These are phyloP conservation scores for Xylariomycetidae sp. DNA, from an alignment of 2,329 filamentous ascomycete genomes.

Conservation along the genomic window DNA sequence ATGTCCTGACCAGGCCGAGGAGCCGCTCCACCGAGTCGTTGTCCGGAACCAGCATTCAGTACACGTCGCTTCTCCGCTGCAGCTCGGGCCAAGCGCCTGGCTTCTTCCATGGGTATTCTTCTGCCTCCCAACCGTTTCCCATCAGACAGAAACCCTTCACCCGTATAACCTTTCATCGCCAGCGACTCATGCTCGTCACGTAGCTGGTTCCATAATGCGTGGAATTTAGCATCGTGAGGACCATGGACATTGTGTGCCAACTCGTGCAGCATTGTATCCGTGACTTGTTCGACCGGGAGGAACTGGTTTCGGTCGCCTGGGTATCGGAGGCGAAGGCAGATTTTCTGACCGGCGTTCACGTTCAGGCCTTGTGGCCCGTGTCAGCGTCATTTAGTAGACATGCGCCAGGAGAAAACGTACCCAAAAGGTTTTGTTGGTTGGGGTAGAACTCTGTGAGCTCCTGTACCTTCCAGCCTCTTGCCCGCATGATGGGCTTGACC, in stretches of 20 bases:
- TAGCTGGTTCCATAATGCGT: constrained; percentile 83
- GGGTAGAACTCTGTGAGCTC: constrained; percentile 85
- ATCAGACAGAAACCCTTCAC: constrained; percentile 77
- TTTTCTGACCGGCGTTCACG: constrained; percentile 69
- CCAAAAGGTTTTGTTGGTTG: constrained; percentile 66
- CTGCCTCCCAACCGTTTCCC: constrained; percentile 70
- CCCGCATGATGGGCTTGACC: constrained; percentile 93
- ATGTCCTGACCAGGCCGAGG: constrained; percentile 59
- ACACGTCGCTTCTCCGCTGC: constrained; percentile 67
- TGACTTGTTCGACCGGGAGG: constrained; percentile 70
- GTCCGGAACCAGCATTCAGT: constrained; percentile 59
- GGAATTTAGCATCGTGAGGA: constrained; percentile 77
- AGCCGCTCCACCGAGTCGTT: constrained; percentile 62
- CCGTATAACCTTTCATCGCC: constrained; percentile 77
- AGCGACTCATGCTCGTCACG: constrained; percentile 80
- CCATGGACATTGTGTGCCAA: constrained; percentile 83
- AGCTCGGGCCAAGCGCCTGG: constrained; percentile 66
- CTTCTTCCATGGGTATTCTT: constrained; percentile 65
- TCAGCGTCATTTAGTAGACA: no score
- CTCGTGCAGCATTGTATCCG: constrained; percentile 93
- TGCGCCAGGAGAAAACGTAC: constrained; percentile 29
- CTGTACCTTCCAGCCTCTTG: constrained; percentile 73
- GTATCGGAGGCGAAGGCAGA: constrained; percentile 78
- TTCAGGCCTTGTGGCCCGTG: no score
- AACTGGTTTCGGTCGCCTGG: constrained; percentile 71